Base-by-base conservation (phyloP, 306 rosid genomes). In the Cucurbita ficifolia region DNA sequence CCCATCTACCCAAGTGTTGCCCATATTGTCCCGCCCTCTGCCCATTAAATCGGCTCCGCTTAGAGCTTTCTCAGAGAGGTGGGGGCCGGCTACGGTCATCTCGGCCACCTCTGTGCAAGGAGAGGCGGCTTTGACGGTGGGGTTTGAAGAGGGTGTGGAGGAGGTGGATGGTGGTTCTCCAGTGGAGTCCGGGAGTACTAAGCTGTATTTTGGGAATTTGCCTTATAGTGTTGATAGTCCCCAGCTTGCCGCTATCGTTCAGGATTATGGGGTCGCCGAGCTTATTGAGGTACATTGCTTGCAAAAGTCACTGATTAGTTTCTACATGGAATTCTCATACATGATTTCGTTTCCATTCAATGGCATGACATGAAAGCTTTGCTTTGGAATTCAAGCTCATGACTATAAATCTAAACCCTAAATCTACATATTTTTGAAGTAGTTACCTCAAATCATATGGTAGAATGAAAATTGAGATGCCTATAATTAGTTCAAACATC, bases 171-270 rank as follows among this genome's bases (percentile, higher is more conserved):
- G 56, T 53, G 77, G 35, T 71, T 88, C 96, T 18, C 87, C 86
- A 77, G 63, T 40, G 58, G 70, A 35, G 33, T 5, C 79, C 54
- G 78, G 58, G 56, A 78, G 14, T 70, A 92, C 99, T 10, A 95
- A 95, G 83, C 97, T 95, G 65, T 95, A 95, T 81, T 84, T 95
- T 84, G 99, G 99, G 60, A 95, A 95, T 81, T 76, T 95, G 85
- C 97, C 97, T 55, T 95, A 91, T 21, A 87, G 96, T 75, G 96
- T 95, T 69, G 99, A 95, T 39, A 95, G 99, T 73, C 88, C 99
- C 14, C 90, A 86, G 79, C 99, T 95, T 76, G 96, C 97, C 10
- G 99, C 90, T n/a, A 59, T 95, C 4, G 86, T 95, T 77, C 88
- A 95, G 81, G 96, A 89, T 2, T 76, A 79, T 45, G 96, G 86